A percentile compares a stretch with the other conserved stretches of the same genome.
Evolutionary conservation across 2,329 filamentous ascomycete genomes (phyloP).

Genomic region (Neopestalotiopsis sp.): DNA sequence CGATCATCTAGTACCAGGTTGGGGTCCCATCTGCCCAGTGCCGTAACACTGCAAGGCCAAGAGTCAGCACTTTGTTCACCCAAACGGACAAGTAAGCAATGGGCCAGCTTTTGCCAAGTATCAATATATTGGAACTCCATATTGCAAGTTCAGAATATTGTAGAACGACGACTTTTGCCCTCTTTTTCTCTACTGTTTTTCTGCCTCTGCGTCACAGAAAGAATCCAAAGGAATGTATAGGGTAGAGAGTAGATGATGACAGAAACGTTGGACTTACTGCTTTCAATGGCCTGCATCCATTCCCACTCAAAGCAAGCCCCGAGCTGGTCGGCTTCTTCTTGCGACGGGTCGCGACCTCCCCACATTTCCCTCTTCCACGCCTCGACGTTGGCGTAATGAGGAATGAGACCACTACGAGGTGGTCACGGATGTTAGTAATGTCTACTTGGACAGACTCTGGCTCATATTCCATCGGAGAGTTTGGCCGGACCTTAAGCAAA

Average conservation of each 20-base stretch:
- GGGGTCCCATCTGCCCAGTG: background rate
- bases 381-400: constrained; percentile 64
- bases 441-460: background rate
- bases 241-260: background rate
- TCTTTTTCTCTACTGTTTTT: too few species aligned
- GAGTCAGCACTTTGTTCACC: background rate
- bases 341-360: constrained; percentile 62
- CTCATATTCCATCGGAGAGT: too few species aligned
- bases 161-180: too few species aligned
- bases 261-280: constrained; percentile 37
- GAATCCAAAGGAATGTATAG: background rate
- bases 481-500: too few species aligned
- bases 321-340: constrained; percentile 62
- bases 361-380: constrained; percentile 72
- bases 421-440: background rate
- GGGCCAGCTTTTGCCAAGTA: background rate
- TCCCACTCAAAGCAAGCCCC: constrained; percentile 67
- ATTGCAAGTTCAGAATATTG: too few species aligned
- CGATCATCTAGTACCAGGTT: background rate
- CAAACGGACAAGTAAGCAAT: background rate
- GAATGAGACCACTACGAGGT: constrained; percentile 59
- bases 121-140: too few species aligned
- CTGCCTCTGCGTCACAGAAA: too few species aligned
- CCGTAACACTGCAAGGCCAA: background rate
- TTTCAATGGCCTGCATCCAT: constrained; percentile 68